Evolutionary conservation across 768 basidiomycete genomes (phyloP).

Genomic region (Hypholoma fasciculare): DNA sequence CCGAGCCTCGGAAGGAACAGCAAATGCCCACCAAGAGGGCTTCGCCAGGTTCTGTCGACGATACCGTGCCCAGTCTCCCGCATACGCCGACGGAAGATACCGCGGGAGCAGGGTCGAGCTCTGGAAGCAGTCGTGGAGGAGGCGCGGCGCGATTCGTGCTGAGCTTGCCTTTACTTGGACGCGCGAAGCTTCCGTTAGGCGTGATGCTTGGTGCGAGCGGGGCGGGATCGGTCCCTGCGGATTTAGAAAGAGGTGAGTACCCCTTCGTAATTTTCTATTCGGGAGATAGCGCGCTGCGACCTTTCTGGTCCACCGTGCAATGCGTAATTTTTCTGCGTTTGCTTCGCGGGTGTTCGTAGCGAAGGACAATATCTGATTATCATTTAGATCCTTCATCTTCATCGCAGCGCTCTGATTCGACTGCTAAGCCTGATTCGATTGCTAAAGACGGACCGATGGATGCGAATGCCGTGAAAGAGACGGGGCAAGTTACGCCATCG

Average conservation of each 20-base stretch:
- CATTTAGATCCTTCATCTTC: too few relatives aligned
- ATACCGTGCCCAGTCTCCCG: not conserved
- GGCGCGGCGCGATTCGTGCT: conserved; percentile 8
- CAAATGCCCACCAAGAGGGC: not conserved
- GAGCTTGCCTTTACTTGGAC: conserved; percentile 20
- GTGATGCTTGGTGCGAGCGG: not conserved
- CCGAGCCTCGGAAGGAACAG: too few relatives aligned
- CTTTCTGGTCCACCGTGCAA: too few relatives aligned
- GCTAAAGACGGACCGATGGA: too few relatives aligned
- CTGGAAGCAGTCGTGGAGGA: not conserved
- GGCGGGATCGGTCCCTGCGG: not conserved
- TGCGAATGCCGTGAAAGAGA: too few relatives aligned
- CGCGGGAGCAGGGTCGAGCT: not conserved
- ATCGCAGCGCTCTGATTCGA: too few relatives aligned
- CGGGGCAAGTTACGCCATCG: too few relatives aligned
- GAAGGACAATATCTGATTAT: too few relatives aligned
- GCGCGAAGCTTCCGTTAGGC: conserved; percentile 13
- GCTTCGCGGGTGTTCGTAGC: too few relatives aligned
- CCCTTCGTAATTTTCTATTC: not conserved
- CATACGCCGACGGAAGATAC: not conserved
- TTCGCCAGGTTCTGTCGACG: not conserved
- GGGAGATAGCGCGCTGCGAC: not conserved
- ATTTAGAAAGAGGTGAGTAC: not conserved
- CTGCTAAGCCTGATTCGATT: too few relatives aligned
- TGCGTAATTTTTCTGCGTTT: too few relatives aligned